Conservation (phyloP, 495 filamentous ascomycete genomes). For the Daldinia concentrica region DNA sequence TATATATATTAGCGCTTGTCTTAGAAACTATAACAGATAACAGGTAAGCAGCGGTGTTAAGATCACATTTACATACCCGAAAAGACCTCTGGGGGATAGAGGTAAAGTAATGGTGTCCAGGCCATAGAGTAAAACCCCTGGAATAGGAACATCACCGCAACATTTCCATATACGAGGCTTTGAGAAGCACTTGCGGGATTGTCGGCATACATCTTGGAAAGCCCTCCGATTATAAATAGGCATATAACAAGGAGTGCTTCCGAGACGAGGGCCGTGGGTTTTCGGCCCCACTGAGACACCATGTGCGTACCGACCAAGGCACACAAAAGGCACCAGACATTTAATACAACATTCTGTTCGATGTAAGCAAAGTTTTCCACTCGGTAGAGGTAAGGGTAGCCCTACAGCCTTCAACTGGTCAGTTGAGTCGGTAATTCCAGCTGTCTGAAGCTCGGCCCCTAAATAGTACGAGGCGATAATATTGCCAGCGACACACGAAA, state of each 20-base stretch:
- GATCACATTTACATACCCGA: slow-evolving; percentile 25
- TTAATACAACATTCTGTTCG: slow-evolving; percentile 47
- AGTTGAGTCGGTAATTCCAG: slow-evolving; percentile 54
- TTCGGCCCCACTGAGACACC: slow-evolving; percentile 53
- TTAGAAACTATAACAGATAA: not conserved
- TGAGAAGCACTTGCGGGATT: slow-evolving; percentile 47
- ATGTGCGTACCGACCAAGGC: slow-evolving; percentile 52
- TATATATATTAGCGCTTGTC: not conserved
- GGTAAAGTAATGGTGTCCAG: slow-evolving; percentile 60
- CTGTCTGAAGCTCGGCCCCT: slow-evolving; percentile 54
- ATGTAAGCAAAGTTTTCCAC: not conserved
- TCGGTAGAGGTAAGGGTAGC: slow-evolving; percentile 24
- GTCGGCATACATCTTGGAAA: slow-evolving; percentile 60
- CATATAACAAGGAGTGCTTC: slow-evolving; percentile 52
- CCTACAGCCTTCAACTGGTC: slow-evolving; percentile 58
- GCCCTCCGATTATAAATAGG: slow-evolving; percentile 61
- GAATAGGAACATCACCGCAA: slow-evolving; percentile 55
- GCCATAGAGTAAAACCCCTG: slow-evolving; percentile 61
- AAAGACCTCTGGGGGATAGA: slow-evolving; percentile 56
- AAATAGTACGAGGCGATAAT: slow-evolving; percentile 63
- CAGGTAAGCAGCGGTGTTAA: not conserved
- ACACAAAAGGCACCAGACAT: slow-evolving; percentile 54
- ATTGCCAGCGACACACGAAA: slow-evolving; percentile 61
- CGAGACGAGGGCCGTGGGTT: slow-evolving; percentile 54
- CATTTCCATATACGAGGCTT: slow-evolving; percentile 54